Evolutionary conservation across 2,329 filamentous ascomycete genomes (phyloP).

Genomic region (Elsinoe fawcettii): DNA sequence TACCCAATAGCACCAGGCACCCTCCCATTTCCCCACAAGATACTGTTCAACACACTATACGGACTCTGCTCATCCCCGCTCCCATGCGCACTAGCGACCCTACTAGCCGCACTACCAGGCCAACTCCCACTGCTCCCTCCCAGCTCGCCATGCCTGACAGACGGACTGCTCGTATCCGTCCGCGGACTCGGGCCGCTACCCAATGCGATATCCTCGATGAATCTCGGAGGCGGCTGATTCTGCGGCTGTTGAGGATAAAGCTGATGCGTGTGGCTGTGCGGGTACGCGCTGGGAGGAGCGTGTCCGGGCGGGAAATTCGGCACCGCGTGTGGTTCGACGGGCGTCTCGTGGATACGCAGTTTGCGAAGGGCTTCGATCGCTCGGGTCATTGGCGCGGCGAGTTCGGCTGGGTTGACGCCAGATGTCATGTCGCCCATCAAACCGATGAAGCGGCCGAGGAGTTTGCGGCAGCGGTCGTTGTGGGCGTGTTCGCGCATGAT

Average conservation of each 20-base stretch:
- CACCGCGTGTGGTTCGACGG: conserved; percentile 12
- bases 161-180: conserved; percentile 6
- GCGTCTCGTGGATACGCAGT: conserved; percentile 30
- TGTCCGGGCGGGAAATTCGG: background rate
- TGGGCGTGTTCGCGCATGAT: conserved; percentile 38
- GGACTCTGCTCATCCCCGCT: conserved; percentile 14
- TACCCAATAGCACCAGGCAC: conserved; percentile 10
- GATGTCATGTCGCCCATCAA: conserved; percentile 41
- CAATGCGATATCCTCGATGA: conserved; percentile 20
- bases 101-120: conserved; percentile 9
- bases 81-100: conserved; percentile 13
- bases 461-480: conserved; percentile 38
- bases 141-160: conserved; percentile 8
- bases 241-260: background rate
- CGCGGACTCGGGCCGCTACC: conserved; percentile 11
- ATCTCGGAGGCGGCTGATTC: conserved; percentile 12
- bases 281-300: background rate
- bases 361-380: conserved; percentile 40
- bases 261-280: background rate
- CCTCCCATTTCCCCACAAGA: conserved; percentile 11
- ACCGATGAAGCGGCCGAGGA: conserved; percentile 40
- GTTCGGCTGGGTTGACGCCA: conserved; percentile 40
- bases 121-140: conserved; percentile 14
- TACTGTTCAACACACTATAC: conserved; percentile 12
- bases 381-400: conserved; percentile 41